Percentiles rank a stretch among this genome's conserved stretches.
phyloP scores from a whole-genome alignment of 2,329 filamentous ascomycete species.

The Monosporascus ibericus region DNA sequence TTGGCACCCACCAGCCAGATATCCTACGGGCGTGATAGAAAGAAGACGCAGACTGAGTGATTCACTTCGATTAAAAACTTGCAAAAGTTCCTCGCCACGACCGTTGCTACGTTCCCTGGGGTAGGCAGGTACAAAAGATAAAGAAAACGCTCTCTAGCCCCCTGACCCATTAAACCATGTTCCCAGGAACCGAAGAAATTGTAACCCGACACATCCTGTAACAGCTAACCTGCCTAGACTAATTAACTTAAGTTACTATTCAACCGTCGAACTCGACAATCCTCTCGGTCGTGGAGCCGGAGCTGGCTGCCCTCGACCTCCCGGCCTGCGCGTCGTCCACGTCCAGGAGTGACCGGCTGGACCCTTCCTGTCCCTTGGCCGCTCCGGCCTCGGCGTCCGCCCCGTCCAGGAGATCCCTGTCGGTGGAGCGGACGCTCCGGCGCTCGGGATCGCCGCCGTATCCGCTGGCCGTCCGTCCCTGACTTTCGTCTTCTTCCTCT shows the following conservation, averaged over 20 bases:
- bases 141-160: too few relatives aligned
- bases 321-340: constrained; percentile 18
- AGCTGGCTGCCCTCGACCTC: constrained; percentile 16
- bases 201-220: too few relatives aligned
- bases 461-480: constrained; percentile 25
- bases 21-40: too few relatives aligned
- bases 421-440: constrained; percentile 58
- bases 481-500: constrained; percentile 59
- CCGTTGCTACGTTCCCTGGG: too few relatives aligned
- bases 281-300: constrained; percentile 29
- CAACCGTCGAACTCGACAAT: constrained; percentile 42
- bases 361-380: constrained; percentile 25
- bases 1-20: too few relatives aligned
- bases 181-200: constrained; percentile 1
- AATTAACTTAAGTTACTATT: constrained; percentile 17
- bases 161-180: constrained; percentile 13
- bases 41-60: too few relatives aligned
- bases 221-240: not conserved
- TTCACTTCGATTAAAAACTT: too few relatives aligned
- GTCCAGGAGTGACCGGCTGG: constrained; percentile 21
- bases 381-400: constrained; percentile 64
- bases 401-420: constrained; percentile 66
- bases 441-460: constrained; percentile 53
- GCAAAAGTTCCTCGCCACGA: too few relatives aligned
- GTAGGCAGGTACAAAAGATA: too few relatives aligned